These are phyloP conservation scores for Linnemannia elongata DNA, from an alignment of 192 early-diverging fungal genomes.

Conservation along the genomic window DNA sequence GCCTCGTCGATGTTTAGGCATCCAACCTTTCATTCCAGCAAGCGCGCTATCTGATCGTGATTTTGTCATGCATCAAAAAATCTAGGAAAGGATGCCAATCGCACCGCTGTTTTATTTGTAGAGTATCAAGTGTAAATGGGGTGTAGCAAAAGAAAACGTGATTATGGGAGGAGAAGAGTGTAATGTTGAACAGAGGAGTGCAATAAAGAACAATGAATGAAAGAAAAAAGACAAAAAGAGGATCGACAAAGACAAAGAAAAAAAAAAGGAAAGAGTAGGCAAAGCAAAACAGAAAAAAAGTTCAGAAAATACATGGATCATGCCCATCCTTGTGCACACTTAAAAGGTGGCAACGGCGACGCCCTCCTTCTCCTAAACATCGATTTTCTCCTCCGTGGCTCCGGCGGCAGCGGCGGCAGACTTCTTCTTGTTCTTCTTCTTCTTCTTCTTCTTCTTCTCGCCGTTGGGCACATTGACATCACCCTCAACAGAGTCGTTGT, in stretches of 20 bases:
- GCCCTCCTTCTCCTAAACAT: constrained; percentile 48
- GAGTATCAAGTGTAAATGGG: no score
- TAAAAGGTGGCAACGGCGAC: constrained; percentile 49
- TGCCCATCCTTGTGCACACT: background rate
- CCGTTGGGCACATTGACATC: constrained; percentile 1
- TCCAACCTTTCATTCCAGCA: no score
- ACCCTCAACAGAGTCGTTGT: background rate
- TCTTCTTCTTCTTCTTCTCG: constrained; percentile 42
- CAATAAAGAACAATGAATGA: background rate
- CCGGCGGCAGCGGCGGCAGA: background rate
- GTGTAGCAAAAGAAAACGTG: no score
- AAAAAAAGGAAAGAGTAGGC: background rate
- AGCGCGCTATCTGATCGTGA: no score
- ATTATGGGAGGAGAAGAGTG: no score
- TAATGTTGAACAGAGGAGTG: no score
- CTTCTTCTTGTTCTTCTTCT: constrained; percentile 33
- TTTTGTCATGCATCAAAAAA: no score
- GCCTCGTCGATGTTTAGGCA: no score
- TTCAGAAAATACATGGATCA: background rate
- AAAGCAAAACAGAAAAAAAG: background rate
- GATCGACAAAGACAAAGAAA: background rate
- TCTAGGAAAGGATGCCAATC: no score
- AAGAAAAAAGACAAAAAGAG: background rate
- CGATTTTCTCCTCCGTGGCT: background rate
- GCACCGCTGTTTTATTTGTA: no score